Evolutionary conservation across 345 rosid genomes (phyloP), one percentile per base, ranked within the genome.

Genomic region (Hypericum perforatum): DNA sequence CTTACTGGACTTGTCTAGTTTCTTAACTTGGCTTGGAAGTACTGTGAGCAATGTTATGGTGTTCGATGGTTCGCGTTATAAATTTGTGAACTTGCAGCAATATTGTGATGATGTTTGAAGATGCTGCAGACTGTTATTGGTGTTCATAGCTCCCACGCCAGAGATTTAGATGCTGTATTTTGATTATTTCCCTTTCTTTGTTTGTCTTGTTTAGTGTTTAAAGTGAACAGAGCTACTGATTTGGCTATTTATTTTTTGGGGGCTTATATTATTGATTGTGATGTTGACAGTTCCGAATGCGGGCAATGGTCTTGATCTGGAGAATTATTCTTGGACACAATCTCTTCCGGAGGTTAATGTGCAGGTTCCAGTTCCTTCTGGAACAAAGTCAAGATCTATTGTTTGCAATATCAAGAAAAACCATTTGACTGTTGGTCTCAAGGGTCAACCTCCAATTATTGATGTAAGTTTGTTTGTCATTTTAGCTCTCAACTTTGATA

Each of bases 231-330:
- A 42, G 29, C 10, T 38, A 1, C 6, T 42, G 4, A 11, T 53
- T 15, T 58, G 14, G 32, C 32, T 60, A 32, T 22, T 7, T 16
- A 47, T 43, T 40, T 44, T 8, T 16, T 14, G 49, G 16, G 9
- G 15, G 16, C n/a, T 45, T 10, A 2, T 51, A 6, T 13, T 16
- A 3, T 54, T 5, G 29, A 54, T 41, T n/a, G 39, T 49, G 36
- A 59, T 36, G 49, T 16, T 43, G 37, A 38, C 86, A 91, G 96
- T 61, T 62, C 96, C 95, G 52, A 91, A 91, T 70, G 79, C 70
- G 42, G 98, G 95, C 22, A 87, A 85, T 56, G 95, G 96, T 36
- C 86, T 87, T 68, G 96, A 91, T 64, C 68, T 91, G 51, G 96
- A 91, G 53, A 78, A 75, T 0, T 83, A 91, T 67, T 85, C 90